A percentile compares a stretch with the other conserved stretches of the same genome.
These are phyloP conservation scores for Bremia lactucae DNA, from an alignment of 352 stramenopile species.

Conservation along the genomic window DNA sequence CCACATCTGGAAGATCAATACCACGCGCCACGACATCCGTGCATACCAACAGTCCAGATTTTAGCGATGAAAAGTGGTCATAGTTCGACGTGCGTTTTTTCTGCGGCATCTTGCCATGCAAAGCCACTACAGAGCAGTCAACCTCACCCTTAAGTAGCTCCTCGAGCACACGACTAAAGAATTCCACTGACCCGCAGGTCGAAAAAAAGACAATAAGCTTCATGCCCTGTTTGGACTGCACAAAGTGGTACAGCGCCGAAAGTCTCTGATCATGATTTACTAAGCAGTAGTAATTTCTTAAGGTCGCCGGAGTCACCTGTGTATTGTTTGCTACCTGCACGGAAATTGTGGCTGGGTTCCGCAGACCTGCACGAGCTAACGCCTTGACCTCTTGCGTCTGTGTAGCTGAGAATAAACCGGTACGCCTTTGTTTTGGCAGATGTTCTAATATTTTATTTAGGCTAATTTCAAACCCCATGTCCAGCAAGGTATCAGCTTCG, in stretches of 20 bases:
- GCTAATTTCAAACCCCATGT: conserved; percentile 95
- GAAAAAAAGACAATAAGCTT: conserved; percentile 99
- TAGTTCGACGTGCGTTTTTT: conserved; percentile 84
- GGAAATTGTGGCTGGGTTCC: conserved; percentile 96
- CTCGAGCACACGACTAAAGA: conserved; percentile 89
- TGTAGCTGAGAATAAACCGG: conserved; percentile 86
- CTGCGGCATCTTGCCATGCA: conserved; percentile 93
- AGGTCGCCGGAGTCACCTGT: conserved; percentile 62
- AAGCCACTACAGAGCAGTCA: conserved; percentile 41
- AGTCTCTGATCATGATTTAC: conserved; percentile 91
- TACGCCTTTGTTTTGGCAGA: conserved; percentile 96
- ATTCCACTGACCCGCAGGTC: conserved; percentile 98
- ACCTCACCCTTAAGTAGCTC: conserved; percentile 40
- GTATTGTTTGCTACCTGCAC: conserved; percentile 89
- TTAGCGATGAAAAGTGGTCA: conserved; percentile 47
- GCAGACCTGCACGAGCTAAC: conserved; percentile 91
- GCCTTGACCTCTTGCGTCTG: conserved; percentile 93
- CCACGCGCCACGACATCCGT: conserved; percentile 98
- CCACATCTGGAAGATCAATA: conserved; percentile 96
- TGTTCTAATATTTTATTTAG: conserved; percentile 92
- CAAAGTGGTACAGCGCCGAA: conserved; percentile 86
- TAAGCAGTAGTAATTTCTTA: conserved; percentile 93
- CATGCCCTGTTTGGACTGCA: conserved; percentile 73
- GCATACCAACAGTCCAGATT: conserved; percentile 89
- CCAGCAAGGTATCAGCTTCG: conserved; percentile 98